These are phyloP conservation scores for Nemania sp. DNA, from an alignment of 2,329 filamentous ascomycete genomes.

Conservation along the genomic window DNA sequence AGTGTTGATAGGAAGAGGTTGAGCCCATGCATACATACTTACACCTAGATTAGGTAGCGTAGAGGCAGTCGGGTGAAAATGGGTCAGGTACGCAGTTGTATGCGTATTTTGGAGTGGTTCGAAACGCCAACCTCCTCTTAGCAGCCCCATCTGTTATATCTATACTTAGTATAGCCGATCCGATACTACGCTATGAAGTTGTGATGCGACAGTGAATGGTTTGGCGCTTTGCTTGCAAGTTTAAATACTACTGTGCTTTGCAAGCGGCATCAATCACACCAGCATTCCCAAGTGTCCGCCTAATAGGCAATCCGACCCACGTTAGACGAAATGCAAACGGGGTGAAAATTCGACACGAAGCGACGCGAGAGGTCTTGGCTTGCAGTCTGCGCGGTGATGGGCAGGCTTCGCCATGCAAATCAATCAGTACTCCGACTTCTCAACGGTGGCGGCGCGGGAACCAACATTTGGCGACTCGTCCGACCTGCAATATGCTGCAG, in stretches of 20 bases:
- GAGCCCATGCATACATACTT: too few relatives aligned
- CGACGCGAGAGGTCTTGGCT: constrained; percentile 13
- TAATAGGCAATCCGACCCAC: constrained; percentile 9
- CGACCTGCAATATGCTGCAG: neutral
- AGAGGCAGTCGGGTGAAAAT: constrained; percentile 6
- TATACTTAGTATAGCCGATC: constrained; percentile 12
- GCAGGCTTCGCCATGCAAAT: constrained; percentile 29
- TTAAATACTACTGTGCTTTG: neutral
- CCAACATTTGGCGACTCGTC: constrained; percentile 4
- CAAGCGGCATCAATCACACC: constrained; percentile 15
- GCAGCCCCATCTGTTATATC: neutral
- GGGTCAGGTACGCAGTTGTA: too few relatives aligned
- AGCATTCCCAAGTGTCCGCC: constrained; percentile 2
- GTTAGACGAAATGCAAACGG: constrained; percentile 16
- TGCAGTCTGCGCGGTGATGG: constrained; percentile 25
- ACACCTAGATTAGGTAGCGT: neutral
- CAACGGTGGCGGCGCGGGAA: constrained; percentile 14
- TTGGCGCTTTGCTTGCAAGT: neutral
- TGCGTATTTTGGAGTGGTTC: constrained; percentile 1
- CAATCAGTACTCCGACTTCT: constrained; percentile 24
- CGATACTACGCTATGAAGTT: constrained; percentile 2
- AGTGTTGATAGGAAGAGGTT: too few relatives aligned
- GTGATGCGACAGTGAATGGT: constrained; percentile 7
- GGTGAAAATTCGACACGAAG: constrained; percentile 4
- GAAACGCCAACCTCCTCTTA: constrained; percentile 3